These are phyloP conservation scores for Cordyceps militaris DNA, from an alignment of 2,329 filamentous ascomycete genomes.

Conservation along the genomic window DNA sequence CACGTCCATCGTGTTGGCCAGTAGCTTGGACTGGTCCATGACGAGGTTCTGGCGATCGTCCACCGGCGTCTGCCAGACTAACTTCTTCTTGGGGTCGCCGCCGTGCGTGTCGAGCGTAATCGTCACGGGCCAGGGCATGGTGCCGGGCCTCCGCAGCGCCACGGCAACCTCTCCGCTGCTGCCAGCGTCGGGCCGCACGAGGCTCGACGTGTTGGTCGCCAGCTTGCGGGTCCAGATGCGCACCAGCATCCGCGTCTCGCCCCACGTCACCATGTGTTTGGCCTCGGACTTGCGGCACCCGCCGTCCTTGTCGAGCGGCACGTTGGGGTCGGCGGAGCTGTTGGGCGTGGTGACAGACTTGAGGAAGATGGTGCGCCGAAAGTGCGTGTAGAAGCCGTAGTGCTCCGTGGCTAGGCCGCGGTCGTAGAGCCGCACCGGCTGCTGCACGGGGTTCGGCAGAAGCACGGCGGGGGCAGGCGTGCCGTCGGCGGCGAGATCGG, in stretches of 20 bases:
- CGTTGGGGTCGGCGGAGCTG: conserved; percentile 32
- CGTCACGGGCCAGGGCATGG: conserved; percentile 58
- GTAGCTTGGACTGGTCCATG: conserved; percentile 34
- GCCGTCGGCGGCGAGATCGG: conserved; percentile 58
- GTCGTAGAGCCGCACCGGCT: conserved; percentile 81
- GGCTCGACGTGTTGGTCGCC: conserved; percentile 36
- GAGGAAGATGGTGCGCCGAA: conserved; percentile 78
- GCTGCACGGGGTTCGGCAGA: conserved; percentile 62
- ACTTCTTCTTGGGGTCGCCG: conserved; percentile 45
- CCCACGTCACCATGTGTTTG: conserved; percentile 49
- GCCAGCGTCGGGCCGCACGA: conserved; percentile 24
- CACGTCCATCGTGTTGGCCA: conserved; percentile 43
- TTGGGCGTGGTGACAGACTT: conserved; percentile 48
- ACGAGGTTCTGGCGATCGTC: conserved; percentile 39
- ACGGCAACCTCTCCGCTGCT: conserved; percentile 17
- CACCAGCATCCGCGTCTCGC: conserved; percentile 55
- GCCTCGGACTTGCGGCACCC: conserved; percentile 48
- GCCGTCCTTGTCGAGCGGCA: conserved; percentile 46
- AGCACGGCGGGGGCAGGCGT: conserved; percentile 65
- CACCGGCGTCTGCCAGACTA: conserved; percentile 47
- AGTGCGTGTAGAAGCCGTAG: conserved; percentile 92
- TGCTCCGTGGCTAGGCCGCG: conserved; percentile 74
- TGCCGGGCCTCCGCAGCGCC: conserved; percentile 41
- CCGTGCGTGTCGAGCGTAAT: conserved; percentile 57
- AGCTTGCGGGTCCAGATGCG: conserved; percentile 55